Percentiles rank a stretch among this genome's conserved stretches.
These are phyloP conservation scores for Begonia loranthoides DNA, from an alignment of 306 rosid species.

Conservation along the genomic window DNA sequence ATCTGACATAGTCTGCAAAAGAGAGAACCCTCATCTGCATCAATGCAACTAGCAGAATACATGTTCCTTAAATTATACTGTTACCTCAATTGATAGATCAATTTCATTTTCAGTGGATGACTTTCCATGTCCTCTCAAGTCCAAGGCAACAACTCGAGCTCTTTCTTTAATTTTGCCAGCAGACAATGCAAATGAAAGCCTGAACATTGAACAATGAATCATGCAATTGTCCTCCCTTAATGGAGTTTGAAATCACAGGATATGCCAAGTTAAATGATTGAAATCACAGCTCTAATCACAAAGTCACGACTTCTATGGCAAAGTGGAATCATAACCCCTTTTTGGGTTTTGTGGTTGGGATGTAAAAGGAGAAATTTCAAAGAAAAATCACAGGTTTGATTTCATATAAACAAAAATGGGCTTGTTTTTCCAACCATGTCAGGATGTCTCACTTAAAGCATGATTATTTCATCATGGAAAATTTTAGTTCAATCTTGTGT, in stretches of 20 bases:
- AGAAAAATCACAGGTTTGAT: too few relatives aligned
- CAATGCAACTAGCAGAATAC: conserved; percentile 2
- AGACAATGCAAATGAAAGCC: conserved; percentile 85
- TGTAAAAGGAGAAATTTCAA: too few relatives aligned
- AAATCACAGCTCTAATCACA: too few relatives aligned
- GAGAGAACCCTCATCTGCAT: not conserved
- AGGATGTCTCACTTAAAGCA: too few relatives aligned
- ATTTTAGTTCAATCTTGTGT: too few relatives aligned
- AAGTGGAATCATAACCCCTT: too few relatives aligned
- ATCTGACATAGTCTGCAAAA: conserved; percentile 84
- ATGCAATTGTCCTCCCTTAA: not conserved
- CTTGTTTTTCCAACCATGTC: too few relatives aligned
- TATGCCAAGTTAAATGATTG: too few relatives aligned
- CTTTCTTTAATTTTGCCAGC: conserved; percentile 65
- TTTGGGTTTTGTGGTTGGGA: too few relatives aligned
- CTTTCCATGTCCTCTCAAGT: conserved; percentile 95
- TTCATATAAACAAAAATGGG: too few relatives aligned
- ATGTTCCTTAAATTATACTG: conserved; percentile 2
- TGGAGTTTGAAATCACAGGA: not conserved
- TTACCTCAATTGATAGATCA: conserved; percentile 77
- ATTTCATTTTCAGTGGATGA: conserved; percentile 61
- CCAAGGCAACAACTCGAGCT: conserved; percentile 81
- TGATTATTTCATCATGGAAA: too few relatives aligned
- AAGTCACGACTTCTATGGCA: too few relatives aligned
- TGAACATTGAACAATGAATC: conserved; percentile 11